Evolutionary conservation across 2,329 filamentous ascomycete species (phyloP).

Genomic region (Fusarium virguliforme): DNA sequence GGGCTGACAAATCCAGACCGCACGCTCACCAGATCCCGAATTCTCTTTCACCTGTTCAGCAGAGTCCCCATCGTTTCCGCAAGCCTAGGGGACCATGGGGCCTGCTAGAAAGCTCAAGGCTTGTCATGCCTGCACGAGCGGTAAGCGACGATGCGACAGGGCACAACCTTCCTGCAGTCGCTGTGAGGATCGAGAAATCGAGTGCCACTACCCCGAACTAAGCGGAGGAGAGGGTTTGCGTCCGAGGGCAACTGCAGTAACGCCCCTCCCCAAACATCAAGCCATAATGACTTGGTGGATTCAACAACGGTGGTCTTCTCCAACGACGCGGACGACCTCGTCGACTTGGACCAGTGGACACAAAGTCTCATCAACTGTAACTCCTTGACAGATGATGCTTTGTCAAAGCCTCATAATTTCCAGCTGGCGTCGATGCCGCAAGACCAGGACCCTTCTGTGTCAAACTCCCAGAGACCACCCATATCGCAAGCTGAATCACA

Average conservation of each 20-base stretch:
- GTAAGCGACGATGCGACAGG: slow-evolving; percentile 30
- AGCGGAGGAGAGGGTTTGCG: slow-evolving; percentile 1
- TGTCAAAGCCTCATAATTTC: not conserved
- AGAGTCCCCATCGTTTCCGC: not conserved
- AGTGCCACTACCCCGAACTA: slow-evolving; percentile 25
- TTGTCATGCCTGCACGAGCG: slow-evolving; percentile 28
- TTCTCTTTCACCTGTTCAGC: not conserved
- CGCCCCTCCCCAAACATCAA: not conserved
- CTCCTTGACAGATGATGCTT: not conserved
- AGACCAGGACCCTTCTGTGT: not conserved
- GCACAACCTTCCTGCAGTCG: slow-evolving; percentile 23
- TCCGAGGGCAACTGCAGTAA: not conserved
- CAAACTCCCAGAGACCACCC: not conserved
- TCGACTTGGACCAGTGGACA: slow-evolving; percentile 18
- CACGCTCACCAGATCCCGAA: not conserved
- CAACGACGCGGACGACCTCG: not conserved
- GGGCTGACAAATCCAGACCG: not conserved
- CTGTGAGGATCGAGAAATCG: slow-evolving; percentile 25
- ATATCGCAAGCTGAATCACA: not conserved
- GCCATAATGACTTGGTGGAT: not conserved
- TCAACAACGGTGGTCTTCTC: not conserved
- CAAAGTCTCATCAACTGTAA: slow-evolving; percentile 5
- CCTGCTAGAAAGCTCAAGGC: slow-evolving; percentile 18
- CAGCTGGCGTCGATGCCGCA: not conserved
- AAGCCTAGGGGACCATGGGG: slow-evolving; percentile 3